These are phyloP conservation scores for Pascua sp. DNA, from an alignment of 1,284 basidiomycete genomes.

Conservation along the genomic window DNA sequence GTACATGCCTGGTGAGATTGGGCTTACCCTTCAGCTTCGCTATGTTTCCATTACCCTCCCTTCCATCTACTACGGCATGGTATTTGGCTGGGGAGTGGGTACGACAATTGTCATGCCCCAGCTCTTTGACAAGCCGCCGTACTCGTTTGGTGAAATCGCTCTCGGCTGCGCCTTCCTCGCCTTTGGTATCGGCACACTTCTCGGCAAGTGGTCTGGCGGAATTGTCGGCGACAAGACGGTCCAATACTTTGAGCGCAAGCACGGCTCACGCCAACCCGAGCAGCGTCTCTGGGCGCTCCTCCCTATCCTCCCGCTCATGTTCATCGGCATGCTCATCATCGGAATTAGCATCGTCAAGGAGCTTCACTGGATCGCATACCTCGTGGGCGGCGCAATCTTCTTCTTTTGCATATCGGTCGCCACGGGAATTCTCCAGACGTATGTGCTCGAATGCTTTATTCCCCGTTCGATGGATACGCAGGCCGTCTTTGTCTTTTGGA, in stretches of 20 bases:
- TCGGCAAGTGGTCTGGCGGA: conserved; percentile 46
- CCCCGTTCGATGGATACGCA: conserved; percentile 38
- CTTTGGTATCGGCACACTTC: conserved; percentile 36
- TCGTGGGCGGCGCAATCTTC: conserved; percentile 40
- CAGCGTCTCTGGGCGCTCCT: conserved; percentile 41
- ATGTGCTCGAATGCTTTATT: conserved; percentile 45
- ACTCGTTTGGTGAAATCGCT: conserved; percentile 33
- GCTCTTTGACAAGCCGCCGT: conserved; percentile 40
- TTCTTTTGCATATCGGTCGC: conserved; percentile 36
- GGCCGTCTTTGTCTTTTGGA: conserved; percentile 47
- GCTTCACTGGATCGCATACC: conserved; percentile 42
- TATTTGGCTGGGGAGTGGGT: conserved; percentile 42
- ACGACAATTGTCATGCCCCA: conserved; percentile 44
- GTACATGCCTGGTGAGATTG: neutral
- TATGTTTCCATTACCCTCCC: conserved; percentile 31
- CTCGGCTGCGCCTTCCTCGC: conserved; percentile 43
- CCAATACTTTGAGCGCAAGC: conserved; percentile 30
- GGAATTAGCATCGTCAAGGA: conserved; percentile 34
- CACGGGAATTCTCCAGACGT: conserved; percentile 32
- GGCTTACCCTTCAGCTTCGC: conserved; percentile 6
- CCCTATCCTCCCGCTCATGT: conserved; percentile 27
- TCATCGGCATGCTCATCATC: conserved; percentile 36
- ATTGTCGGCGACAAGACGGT: conserved; percentile 40
- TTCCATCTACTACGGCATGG: conserved; percentile 41
- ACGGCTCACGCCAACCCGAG: conserved; percentile 42